A percentile compares a stretch with the other conserved stretches of the same genome.
Evolutionary conservation across 2,329 filamentous ascomycete genomes (phyloP).

Genomic region (Periconia macrospinosa): DNA sequence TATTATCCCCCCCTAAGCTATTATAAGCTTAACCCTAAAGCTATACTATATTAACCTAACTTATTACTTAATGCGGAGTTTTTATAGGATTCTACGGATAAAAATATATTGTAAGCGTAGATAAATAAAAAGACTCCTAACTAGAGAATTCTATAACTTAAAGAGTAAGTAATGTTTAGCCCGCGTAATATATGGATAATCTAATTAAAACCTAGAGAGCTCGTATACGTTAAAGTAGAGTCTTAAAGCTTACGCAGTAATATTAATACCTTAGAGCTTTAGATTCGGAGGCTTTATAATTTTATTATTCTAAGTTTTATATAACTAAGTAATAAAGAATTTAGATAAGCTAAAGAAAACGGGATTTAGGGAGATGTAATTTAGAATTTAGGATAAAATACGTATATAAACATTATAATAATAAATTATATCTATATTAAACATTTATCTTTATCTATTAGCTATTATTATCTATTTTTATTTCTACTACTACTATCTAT

Average conservation of each 20-base stretch:
- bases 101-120: background rate
- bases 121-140: background rate
- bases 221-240: too few species aligned
- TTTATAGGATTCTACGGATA: background rate
- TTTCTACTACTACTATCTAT: too few species aligned
- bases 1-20: background rate
- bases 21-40: conserved; percentile 1
- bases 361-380: too few species aligned
- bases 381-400: too few species aligned
- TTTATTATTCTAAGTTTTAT: background rate
- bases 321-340: background rate
- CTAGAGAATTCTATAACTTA: background rate
- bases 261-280: conserved; percentile 1
- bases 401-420: too few species aligned
- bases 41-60: background rate
- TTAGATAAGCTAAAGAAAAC: too few species aligned
- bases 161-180: too few species aligned
- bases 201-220: too few species aligned
- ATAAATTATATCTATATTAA: too few species aligned
- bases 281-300: background rate
- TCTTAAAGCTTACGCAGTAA: background rate
- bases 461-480: too few species aligned
- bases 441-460: too few species aligned
- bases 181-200: too few species aligned
- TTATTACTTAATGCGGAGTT: background rate